Percentiles rank a stretch among this genome's conserved stretches.
phyloP scores from a whole-genome alignment of 2,329 filamentous ascomycete species.

The Nigrograna mackinnonii region DNA sequence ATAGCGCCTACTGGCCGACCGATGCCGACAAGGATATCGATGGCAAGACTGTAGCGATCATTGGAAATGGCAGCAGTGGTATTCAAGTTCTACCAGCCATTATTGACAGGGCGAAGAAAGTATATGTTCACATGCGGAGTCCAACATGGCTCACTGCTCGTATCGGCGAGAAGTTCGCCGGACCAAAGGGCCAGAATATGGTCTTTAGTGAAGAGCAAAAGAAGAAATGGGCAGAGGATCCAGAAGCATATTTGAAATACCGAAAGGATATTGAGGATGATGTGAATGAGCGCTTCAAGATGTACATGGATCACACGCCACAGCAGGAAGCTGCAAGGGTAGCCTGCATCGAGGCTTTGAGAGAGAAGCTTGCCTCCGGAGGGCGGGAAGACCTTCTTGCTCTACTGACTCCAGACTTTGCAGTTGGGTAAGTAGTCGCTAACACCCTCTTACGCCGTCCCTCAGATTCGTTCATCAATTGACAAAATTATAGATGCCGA shows the following conservation, averaged over 20 bases:
- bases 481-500: too few species aligned
- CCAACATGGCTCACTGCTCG: constrained; percentile 1
- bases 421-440: too few species aligned
- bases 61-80: background rate
- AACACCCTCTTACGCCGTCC: too few species aligned
- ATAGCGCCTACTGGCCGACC: background rate
- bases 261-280: constrained; percentile 53
- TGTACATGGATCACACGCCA: too few species aligned
- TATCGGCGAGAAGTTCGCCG: constrained; percentile 1
- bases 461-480: too few species aligned
- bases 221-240: constrained; percentile 43
- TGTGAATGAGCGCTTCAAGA: too few species aligned
- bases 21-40: background rate
- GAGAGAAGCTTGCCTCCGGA: too few species aligned
- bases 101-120: background rate
- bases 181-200: background rate
- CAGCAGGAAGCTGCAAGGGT: too few species aligned
- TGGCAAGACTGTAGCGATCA: background rate
- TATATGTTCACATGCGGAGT: background rate
- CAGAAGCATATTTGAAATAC: constrained; percentile 50
- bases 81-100: background rate
- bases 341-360: too few species aligned
- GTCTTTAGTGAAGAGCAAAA: constrained; percentile 44
- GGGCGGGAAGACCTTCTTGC: too few species aligned
- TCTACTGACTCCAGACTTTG: too few species aligned